Conservation (phyloP, 1,284 basidiomycete genomes). For the Papiliotrema laurentii region DNA sequence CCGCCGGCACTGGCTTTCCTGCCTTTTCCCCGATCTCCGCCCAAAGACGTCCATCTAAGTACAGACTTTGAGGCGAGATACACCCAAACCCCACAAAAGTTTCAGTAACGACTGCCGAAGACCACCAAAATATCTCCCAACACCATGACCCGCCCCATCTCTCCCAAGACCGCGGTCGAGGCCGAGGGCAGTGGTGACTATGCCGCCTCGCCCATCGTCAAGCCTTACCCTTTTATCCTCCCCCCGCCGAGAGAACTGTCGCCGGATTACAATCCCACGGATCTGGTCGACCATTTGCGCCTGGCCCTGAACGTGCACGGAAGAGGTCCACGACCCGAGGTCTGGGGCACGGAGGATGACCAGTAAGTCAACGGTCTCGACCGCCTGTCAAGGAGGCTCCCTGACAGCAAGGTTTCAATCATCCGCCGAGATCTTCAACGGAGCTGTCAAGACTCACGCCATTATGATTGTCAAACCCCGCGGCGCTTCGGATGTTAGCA, state of each 20-base stretch:
- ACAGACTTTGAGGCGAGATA: too few species aligned
- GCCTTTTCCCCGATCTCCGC: too few species aligned
- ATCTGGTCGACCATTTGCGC: not conserved
- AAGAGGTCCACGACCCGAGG: slow-evolving; percentile 5
- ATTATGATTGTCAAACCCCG: slow-evolving; percentile 63
- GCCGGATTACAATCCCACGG: not conserved
- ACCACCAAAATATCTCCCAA: too few species aligned
- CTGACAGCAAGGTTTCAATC: slow-evolving; percentile 55
- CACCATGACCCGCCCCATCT: too few species aligned
- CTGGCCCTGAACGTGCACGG: not conserved
- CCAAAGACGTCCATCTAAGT: too few species aligned
- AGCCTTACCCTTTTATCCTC: slow-evolving; percentile 16
- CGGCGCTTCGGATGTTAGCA: slow-evolving; percentile 68
- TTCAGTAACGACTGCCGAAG: too few species aligned
- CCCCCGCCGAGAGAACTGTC: not conserved
- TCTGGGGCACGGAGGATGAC: slow-evolving; percentile 15
- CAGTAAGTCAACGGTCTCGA: too few species aligned
- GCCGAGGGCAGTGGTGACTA: too few species aligned
- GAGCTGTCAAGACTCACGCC: slow-evolving; percentile 60
- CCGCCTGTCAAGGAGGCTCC: too few species aligned
- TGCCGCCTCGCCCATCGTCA: slow-evolving; percentile 1
- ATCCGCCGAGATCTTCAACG: slow-evolving; percentile 68
- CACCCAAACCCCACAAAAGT: too few species aligned
- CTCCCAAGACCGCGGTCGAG: too few species aligned
- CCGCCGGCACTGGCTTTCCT: too few species aligned